Conservation (phyloP, 345 rosid genomes). For the Alliaria petiolata region DNA sequence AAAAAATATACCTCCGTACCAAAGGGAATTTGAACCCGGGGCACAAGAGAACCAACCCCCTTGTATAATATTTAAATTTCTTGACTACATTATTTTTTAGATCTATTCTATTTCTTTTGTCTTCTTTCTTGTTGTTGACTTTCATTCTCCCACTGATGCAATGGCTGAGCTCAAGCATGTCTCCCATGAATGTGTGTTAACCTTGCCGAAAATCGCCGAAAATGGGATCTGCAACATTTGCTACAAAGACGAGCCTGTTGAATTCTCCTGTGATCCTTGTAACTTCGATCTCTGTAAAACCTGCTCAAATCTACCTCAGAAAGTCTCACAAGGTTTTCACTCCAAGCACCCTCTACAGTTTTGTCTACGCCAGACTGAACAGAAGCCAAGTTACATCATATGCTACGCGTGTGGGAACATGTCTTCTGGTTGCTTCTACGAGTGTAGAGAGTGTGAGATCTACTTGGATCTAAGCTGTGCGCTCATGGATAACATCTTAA, state of each 20-base stretch:
- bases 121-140: background rate
- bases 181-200: background rate
- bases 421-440: background rate
- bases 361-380: background rate
- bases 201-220: background rate
- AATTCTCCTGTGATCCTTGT: background rate
- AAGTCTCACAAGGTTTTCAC: background rate
- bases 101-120: background rate
- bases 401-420: background rate
- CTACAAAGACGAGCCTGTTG: background rate
- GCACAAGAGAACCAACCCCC: too few relatives aligned
- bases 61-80: too few relatives aligned
- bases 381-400: background rate
- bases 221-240: background rate
- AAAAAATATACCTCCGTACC: too few relatives aligned
- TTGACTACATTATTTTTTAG: too few relatives aligned
- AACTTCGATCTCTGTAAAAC: background rate
- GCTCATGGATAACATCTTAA: background rate
- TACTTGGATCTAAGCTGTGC: conserved; percentile 9
- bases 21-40: too few relatives aligned
- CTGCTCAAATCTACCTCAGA: background rate
- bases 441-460: conserved; percentile 14
- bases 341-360: background rate
- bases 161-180: background rate
- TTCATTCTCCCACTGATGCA: background rate